A percentile compares a stretch with the other conserved stretches of the same genome.
Evolutionary conservation across 2,329 filamentous ascomycete species (phyloP).

Genomic region (Fusarium domesticum): DNA sequence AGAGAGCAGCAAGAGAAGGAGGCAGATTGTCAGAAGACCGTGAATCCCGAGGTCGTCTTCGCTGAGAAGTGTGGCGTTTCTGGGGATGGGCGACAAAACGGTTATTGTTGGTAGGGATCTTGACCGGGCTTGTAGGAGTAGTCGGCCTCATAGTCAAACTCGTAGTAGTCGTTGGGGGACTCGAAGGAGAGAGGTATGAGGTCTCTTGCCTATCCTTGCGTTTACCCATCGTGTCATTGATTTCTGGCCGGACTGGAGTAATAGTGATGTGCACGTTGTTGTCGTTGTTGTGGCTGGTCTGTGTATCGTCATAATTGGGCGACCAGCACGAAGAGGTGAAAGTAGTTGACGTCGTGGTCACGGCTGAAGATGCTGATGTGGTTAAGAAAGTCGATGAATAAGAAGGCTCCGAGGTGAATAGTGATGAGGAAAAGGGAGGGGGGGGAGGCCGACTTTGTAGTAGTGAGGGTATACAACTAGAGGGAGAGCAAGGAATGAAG

Average conservation of each 20-base stretch:
- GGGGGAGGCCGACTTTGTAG: conserved; percentile 3
- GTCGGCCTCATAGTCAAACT: conserved; percentile 29
- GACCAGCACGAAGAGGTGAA: conserved; percentile 24
- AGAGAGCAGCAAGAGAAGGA: conserved; percentile 57
- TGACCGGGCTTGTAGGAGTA: conserved; percentile 49
- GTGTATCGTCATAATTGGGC: conserved; percentile 33
- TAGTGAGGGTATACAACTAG: conserved; percentile 11
- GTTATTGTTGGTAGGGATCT: conserved; percentile 48
- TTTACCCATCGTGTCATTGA: conserved; percentile 36
- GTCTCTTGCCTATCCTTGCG: conserved; percentile 34
- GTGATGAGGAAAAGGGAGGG: conserved; percentile 12
- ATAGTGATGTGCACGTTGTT: conserved; percentile 12
- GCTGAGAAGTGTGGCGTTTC: conserved; percentile 39
- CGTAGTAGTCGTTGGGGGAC: conserved; percentile 28
- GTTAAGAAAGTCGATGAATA: conserved; percentile 5
- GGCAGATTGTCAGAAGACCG: conserved; percentile 55
- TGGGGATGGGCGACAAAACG: conserved; percentile 36
- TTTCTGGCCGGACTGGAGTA: conserved; percentile 20
- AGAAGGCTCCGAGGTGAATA: conserved; percentile 10
- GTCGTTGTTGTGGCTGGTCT: conserved; percentile 19
- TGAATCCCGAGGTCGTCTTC: conserved; percentile 38
- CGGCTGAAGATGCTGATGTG: conserved; percentile 12
- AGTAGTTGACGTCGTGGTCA: conserved; percentile 18
- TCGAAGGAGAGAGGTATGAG: conserved; percentile 28
- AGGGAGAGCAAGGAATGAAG: conserved; percentile 15